Evolutionary conservation across 768 basidiomycete species (phyloP).

Genomic region (Arthromyces matolae): DNA sequence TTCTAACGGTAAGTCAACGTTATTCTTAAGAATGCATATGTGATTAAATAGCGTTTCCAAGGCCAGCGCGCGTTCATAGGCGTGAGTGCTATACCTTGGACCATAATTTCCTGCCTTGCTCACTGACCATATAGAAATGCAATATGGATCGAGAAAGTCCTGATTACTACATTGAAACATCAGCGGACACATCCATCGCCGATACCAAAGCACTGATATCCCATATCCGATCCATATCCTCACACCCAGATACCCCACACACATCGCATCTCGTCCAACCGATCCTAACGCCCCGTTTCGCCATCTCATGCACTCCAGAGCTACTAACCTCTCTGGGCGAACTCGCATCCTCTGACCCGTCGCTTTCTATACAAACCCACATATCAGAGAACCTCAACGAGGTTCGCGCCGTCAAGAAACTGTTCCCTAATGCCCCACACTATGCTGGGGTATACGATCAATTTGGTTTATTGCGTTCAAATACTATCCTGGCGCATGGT

Average conservation of each 20-base stretch:
- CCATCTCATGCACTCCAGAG: slow-evolving; percentile 78
- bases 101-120: slow-evolving; percentile 3
- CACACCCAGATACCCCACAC: slow-evolving; percentile 22
- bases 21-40: not conserved
- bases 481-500: slow-evolving; percentile 87
- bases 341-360: slow-evolving; percentile 55
- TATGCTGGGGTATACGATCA: slow-evolving; percentile 85
- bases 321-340: slow-evolving; percentile 61
- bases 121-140: slow-evolving; percentile 58
- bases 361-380: slow-evolving; percentile 86
- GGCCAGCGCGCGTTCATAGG: slow-evolving; percentile 87
- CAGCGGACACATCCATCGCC: slow-evolving; percentile 51
- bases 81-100: slow-evolving; percentile 39
- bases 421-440: slow-evolving; percentile 61
- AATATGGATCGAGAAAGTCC: slow-evolving; percentile 83
- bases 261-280: slow-evolving; percentile 71
- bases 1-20: slow-evolving; percentile 41
- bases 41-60: slow-evolving; percentile 16
- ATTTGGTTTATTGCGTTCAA: slow-evolving; percentile 67
- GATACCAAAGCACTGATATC: slow-evolving; percentile 64
- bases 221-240: slow-evolving; percentile 59
- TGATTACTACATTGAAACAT: slow-evolving; percentile 65
- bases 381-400: slow-evolving; percentile 82
- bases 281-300: slow-evolving; percentile 93
- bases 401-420: slow-evolving; percentile 55